Conservation (phyloP, 306 rosid species). For the Sicyos edulis region DNA sequence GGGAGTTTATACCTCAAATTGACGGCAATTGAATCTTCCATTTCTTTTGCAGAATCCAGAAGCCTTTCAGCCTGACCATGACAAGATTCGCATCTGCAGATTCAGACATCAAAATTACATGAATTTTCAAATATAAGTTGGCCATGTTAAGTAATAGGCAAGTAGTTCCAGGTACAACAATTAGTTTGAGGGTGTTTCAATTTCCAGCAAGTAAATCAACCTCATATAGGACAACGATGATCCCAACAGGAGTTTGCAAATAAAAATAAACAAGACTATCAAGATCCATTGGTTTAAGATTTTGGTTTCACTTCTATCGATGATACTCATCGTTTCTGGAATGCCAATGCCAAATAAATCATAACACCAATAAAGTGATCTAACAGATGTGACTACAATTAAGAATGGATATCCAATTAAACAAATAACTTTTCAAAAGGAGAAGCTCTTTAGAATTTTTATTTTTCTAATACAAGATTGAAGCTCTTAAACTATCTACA, state of each 20-base stretch:
- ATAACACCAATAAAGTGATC: background rate
- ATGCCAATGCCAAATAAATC: background rate
- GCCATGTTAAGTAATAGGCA: background rate
- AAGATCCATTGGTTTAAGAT: background rate
- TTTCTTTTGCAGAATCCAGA: conserved; percentile 97
- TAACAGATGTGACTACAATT: background rate
- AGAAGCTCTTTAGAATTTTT: no score
- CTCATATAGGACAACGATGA: background rate
- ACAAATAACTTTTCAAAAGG: background rate
- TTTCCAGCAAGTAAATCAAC: background rate
- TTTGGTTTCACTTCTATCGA: background rate
- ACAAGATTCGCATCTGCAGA: conserved; percentile 89
- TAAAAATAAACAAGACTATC: background rate
- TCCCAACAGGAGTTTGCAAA: background rate
- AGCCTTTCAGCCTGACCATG: conserved; percentile 99
- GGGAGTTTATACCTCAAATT: conserved; percentile 66
- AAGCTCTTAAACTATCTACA: no score
- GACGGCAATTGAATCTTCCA: conserved; percentile 98
- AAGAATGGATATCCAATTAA: background rate
- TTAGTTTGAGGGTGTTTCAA: conserved; percentile 3
- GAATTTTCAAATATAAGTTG: background rate
- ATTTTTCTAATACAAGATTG: no score
- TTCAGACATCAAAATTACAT: conserved; percentile 17
- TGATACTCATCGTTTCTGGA: background rate
- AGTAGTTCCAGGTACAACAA: background rate